Base-by-base conservation (phyloP, 2,329 filamentous ascomycete species). In the Ceratocystis harringtonii region DNA sequence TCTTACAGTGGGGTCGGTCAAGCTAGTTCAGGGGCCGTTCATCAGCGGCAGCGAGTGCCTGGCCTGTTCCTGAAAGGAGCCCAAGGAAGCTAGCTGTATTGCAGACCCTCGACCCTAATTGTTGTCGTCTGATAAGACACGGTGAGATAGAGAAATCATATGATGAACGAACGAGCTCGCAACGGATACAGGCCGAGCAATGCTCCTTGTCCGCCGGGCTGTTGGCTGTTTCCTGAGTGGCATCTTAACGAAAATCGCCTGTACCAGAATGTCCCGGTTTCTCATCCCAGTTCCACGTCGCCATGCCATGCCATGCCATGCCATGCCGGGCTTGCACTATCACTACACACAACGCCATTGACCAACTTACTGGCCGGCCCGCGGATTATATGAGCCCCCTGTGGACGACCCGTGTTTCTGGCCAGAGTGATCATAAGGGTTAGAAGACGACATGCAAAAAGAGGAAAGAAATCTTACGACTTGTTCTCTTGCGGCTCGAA, bases 401-500 rank as follows among this genome's bases (percentile, higher is more conserved):
- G 43, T 7, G 22, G 17, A 44, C 5, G 66, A 61, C 17, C 52
- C 44, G n/a, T 58, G 25, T 36, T 25, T 63, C 58, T 67, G 36
- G 65, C 4, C 6, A 58, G 25, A 8, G 10, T 3, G 36, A 64
- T 19, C 7, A 25, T 28, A 5, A 62, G 58, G 61, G 62, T 67
- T 64, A 67, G 32, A n/a, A 32, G 25, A 19, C 10, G 19, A 48
- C 28, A 19, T 36, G 52, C 1, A 8, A 32, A 15, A 19, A 12
- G 22, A 64, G 19, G 17, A 57, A n/a, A 41, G n/a, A 8, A 19
- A 68, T 36, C 72, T 64, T 69, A 74, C 73, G 28, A 71, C 69
- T 68, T 77, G 72, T 64, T 71, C 72, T 55, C 74, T 71, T 17
- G 76, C 76, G 6, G 73, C 71, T 65, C 72, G 73, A 52, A 78